A percentile compares a stretch with the other conserved stretches of the same genome.
These are phyloP conservation scores for Galerina marginata DNA, from an alignment of 768 basidiomycete genomes.

Conservation along the genomic window DNA sequence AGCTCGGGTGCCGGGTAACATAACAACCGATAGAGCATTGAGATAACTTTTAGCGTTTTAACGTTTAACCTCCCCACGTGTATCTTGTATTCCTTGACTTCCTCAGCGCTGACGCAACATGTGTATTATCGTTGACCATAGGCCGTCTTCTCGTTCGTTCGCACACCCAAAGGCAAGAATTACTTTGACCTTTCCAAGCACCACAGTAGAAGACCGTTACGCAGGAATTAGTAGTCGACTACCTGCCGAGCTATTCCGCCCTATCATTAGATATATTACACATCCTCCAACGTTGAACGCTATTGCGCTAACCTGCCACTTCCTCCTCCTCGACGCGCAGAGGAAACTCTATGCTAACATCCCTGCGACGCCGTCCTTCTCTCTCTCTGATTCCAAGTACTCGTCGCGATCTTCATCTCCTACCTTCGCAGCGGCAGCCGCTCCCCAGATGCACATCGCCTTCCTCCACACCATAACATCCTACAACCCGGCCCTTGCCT, in stretches of 20 bases:
- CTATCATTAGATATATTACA: slow-evolving; percentile 11
- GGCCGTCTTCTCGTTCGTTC: too few species aligned
- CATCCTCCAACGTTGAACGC: slow-evolving; percentile 7
- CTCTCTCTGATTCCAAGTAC: slow-evolving; percentile 2
- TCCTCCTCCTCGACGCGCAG: slow-evolving; percentile 16
- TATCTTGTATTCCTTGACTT: too few species aligned
- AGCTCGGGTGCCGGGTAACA: too few species aligned
- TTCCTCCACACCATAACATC: slow-evolving; percentile 15
- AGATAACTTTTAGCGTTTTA: too few species aligned
- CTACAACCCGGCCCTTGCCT: slow-evolving; percentile 7
- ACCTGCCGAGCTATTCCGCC: slow-evolving; percentile 21
- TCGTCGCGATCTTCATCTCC: background rate
- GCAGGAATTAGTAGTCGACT: background rate
- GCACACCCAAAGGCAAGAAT: too few species aligned
- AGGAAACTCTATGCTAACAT: slow-evolving; percentile 2
- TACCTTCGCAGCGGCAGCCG: too few species aligned
- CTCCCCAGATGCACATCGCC: slow-evolving; percentile 4
- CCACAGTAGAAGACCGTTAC: too few species aligned
- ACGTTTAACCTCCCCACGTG: too few species aligned
- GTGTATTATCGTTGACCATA: too few species aligned
- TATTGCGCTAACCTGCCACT: background rate
- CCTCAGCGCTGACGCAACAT: too few species aligned
- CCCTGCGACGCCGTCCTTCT: background rate
- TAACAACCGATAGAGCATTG: too few species aligned
- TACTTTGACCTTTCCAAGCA: too few species aligned